Evolutionary conservation across 192 early-diverging fungal species (phyloP).

Genomic region (Phlyctochytrium planicorne): DNA sequence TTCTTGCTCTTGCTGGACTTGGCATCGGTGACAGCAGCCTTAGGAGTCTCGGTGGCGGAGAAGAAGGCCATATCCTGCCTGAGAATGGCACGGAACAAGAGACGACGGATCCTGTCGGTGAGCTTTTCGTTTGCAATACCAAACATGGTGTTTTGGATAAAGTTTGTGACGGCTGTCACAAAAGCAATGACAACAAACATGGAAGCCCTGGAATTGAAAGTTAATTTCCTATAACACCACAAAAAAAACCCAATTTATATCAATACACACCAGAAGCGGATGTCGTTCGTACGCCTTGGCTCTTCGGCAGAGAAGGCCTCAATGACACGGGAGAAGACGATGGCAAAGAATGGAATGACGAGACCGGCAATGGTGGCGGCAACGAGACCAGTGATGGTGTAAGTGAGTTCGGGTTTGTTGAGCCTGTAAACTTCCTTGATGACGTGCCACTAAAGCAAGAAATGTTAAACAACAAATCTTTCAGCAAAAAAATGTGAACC

Average conservation of each 20-base stretch:
- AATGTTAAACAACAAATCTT: too few relatives aligned
- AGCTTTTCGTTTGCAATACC: constrained; percentile 67
- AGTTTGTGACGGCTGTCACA: constrained; percentile 53
- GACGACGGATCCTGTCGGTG: constrained; percentile 60
- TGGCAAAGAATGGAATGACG: constrained; percentile 75
- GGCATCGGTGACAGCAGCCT: neutral
- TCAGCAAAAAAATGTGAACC: too few relatives aligned
- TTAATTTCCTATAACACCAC: neutral
- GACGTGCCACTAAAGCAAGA: constrained; percentile 4
- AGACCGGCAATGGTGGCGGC: constrained; percentile 68
- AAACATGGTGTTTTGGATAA: constrained; percentile 61
- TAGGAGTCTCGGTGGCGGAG: constrained; percentile 39
- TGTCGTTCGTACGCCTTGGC: constrained; percentile 2
- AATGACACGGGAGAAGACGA: constrained; percentile 42
- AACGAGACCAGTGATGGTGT: constrained; percentile 57
- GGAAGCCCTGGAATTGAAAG: constrained; percentile 45
- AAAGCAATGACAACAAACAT: constrained; percentile 65
- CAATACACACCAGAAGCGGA: constrained; percentile 44
- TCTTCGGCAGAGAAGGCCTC: constrained; percentile 13
- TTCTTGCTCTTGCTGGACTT: neutral
- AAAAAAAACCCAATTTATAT: too few relatives aligned
- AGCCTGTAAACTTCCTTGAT: constrained; percentile 35
- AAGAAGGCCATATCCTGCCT: constrained; percentile 89
- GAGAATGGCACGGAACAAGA: constrained; percentile 70
- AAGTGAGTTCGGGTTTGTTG: constrained; percentile 37